Percentiles rank a stretch among this genome's conserved stretches.
Evolutionary conservation across 2,329 filamentous ascomycete genomes (phyloP).

Genomic region (Nothophaeocryptopus gaeumannii): DNA sequence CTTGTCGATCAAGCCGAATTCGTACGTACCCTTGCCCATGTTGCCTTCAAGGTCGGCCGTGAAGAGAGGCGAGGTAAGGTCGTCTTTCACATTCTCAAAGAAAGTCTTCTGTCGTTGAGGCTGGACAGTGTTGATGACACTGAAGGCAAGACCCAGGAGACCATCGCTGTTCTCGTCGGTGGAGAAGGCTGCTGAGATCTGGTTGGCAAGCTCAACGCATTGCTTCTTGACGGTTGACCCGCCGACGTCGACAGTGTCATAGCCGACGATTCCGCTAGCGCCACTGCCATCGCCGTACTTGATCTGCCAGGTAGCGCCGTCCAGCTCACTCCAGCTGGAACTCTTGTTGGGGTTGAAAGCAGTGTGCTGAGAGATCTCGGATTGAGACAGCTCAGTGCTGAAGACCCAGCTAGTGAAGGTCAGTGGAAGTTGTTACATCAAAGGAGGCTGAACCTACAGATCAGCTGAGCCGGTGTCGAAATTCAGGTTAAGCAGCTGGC

Average conservation of each 20-base stretch:
- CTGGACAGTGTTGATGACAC: constrained; percentile 60
- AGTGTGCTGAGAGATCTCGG: constrained; percentile 51
- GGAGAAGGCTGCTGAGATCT: constrained; percentile 58
- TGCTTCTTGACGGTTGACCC: constrained; percentile 61
- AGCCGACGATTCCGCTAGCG: constrained; percentile 63
- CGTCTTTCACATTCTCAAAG: constrained; percentile 65
- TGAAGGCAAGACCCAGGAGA: constrained; percentile 68
- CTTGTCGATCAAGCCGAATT: constrained; percentile 69
- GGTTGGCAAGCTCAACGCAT: constrained; percentile 64
- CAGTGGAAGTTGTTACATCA: not conserved
- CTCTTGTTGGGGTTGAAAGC: constrained; percentile 56
- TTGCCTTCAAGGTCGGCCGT: constrained; percentile 64
- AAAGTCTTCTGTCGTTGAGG: constrained; percentile 62
- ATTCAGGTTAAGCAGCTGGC: constrained; percentile 65
- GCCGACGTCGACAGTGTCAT: constrained; percentile 66
- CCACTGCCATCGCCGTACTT: constrained; percentile 67
- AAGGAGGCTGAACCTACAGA: constrained; percentile 47
- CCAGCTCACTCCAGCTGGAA: constrained; percentile 47
- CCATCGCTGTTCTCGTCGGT: constrained; percentile 62
- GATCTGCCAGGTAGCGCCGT: constrained; percentile 59
- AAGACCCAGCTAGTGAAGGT: constrained; percentile 59
- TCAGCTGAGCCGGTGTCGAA: constrained; percentile 77
- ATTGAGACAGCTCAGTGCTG: constrained; percentile 55
- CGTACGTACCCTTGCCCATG: constrained; percentile 59
- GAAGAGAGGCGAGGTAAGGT: constrained; percentile 65